These are phyloP conservation scores for Blastobotrys buckinghamii DNA, from an alignment of 1,139 yeast species.

Conservation along the genomic window DNA sequence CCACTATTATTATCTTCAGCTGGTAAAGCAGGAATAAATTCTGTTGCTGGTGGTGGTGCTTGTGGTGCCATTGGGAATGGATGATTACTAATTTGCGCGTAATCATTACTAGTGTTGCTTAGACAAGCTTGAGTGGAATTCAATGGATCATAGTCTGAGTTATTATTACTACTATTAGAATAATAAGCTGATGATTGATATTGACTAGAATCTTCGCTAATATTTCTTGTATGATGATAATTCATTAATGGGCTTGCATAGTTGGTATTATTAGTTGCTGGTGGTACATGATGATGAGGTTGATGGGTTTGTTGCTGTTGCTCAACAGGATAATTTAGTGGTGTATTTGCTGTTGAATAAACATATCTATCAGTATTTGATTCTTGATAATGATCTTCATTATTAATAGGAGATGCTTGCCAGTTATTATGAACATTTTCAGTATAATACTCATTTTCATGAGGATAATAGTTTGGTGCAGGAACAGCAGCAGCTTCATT, in stretches of 20 bases:
- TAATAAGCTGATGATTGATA: not conserved
- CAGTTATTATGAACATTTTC: not conserved
- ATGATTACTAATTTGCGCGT: not conserved
- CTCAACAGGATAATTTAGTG: not conserved
- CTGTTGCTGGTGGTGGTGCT: slow-evolving; percentile 1
- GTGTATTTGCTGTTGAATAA: not conserved
- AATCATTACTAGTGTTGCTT: not conserved
- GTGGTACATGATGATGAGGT: too few relatives aligned
- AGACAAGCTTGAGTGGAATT: not conserved
- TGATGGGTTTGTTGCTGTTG: not conserved
- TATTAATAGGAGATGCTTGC: slow-evolving; percentile 3
- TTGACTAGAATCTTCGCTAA: not conserved
- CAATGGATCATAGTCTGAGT: not conserved
- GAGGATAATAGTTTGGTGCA: not conserved
- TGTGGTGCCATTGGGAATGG: not conserved
- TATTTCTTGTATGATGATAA: not conserved
- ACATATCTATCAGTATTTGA: not conserved
- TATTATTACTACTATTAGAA: not conserved
- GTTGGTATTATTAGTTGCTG: not conserved
- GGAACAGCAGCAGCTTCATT: not conserved
- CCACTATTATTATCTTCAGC: too few relatives aligned
- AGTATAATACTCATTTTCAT: too few relatives aligned
- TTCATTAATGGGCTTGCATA: not conserved
- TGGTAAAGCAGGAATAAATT: too few relatives aligned
- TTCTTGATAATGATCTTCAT: not conserved